A percentile compares a stretch with the other conserved stretches of the same genome.
Conservation (phyloP, 176 grass and related monocot species). For the Rhipidocladum racemiflorum region DNA sequence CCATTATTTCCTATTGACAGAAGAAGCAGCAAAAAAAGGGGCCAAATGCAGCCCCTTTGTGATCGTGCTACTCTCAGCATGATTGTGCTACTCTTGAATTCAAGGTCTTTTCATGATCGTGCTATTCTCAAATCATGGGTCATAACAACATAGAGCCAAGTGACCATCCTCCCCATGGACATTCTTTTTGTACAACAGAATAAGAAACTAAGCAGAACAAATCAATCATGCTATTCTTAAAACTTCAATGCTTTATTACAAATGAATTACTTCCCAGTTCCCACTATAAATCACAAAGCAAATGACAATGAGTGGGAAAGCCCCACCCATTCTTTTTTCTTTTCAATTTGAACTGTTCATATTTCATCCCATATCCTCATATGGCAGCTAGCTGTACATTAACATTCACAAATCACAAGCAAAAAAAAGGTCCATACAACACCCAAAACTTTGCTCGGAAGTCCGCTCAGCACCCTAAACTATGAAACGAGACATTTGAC, state of each 20-base stretch:
- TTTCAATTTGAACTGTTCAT: not conserved
- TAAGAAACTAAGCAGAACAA: not conserved
- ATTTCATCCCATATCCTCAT: not conserved
- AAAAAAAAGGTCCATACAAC: no score
- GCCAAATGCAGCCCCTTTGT: not conserved
- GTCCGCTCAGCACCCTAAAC: no score
- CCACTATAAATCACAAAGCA: slow-evolving; percentile 11
- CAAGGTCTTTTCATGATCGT: not conserved
- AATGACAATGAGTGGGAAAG: not conserved
- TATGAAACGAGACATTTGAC: no score
- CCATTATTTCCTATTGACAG: not conserved
- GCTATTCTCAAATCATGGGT: not conserved
- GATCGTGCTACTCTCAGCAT: not conserved
- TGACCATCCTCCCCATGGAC: not conserved
- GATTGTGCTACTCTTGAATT: not conserved
- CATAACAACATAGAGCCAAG: not conserved
- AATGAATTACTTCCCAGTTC: not conserved
- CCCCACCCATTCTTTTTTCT: not conserved
- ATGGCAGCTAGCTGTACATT: not conserved
- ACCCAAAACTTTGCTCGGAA: no score
- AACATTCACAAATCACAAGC: not conserved
- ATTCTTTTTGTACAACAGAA: not conserved
- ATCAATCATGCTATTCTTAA: not conserved
- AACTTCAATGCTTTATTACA: not conserved
- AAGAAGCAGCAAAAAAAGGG: not conserved